Conservation (phyloP, 2,329 filamentous ascomycete species). For the Nemania sp. region DNA sequence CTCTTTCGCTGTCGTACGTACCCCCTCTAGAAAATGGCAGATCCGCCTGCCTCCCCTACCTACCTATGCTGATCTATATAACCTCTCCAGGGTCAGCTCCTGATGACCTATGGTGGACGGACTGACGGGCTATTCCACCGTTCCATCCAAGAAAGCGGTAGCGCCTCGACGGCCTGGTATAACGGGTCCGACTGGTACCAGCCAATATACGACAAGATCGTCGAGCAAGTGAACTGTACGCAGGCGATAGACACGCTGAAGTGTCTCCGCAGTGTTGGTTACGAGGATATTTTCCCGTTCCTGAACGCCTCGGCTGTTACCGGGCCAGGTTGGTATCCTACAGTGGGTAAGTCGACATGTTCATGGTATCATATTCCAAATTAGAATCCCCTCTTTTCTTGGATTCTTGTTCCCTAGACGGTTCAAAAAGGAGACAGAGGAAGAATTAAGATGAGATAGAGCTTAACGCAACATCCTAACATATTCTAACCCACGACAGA, state of each 20-base stretch:
- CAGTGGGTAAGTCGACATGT: conserved; percentile 44
- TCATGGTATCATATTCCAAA: no score
- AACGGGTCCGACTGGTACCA: conserved; percentile 59
- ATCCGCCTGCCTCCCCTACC: not conserved
- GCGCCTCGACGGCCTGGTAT: conserved; percentile 50
- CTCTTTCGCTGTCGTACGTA: conserved; percentile 49
- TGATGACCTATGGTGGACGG: conserved; percentile 47
- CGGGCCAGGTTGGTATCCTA: conserved; percentile 48
- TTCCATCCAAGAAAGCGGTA: conserved; percentile 49
- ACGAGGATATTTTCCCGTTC: conserved; percentile 59
- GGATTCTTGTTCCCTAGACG: conserved; percentile 30
- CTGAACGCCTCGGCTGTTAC: conserved; percentile 53
- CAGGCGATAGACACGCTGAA: conserved; percentile 58
- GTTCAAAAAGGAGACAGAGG: not conserved
- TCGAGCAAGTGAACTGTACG: conserved; percentile 61
- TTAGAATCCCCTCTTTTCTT: no score
- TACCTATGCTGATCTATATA: not conserved
- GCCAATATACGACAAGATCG: conserved; percentile 60
- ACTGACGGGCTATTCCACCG: conserved; percentile 48
- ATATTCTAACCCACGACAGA: conserved; percentile 52
- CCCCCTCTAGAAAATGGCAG: not conserved
- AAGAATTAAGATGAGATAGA: not conserved
- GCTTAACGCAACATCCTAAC: not conserved
- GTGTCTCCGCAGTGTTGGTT: conserved; percentile 63
- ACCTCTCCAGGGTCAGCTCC: conserved; percentile 43